These are phyloP conservation scores for Kluyveromyces sp. DNA, from an alignment of 1,139 yeast genomes.

Conservation along the genomic window DNA sequence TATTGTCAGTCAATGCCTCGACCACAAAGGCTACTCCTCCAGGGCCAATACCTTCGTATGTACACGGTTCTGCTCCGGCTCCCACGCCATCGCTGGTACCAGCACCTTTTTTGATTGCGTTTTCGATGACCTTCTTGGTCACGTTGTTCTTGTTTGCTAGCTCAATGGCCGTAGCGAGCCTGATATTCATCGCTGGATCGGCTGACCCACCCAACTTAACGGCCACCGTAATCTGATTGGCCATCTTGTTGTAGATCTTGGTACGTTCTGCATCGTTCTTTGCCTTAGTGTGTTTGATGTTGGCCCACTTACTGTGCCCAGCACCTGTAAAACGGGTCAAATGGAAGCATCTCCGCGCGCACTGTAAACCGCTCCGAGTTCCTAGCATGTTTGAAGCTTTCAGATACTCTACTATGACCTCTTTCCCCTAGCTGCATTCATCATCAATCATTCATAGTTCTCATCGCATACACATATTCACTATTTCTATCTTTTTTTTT, in stretches of 20 bases:
- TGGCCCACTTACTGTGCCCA: slow-evolving; percentile 92
- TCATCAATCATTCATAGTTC: too few relatives aligned
- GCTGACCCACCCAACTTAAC: slow-evolving; percentile 54
- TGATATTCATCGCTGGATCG: slow-evolving; percentile 56
- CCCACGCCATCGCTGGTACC: slow-evolving; percentile 43
- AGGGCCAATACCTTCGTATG: slow-evolving; percentile 91
- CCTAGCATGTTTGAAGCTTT: not conserved
- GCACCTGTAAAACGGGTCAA: not conserved
- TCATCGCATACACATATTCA: too few relatives aligned
- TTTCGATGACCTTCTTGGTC: slow-evolving; percentile 76
- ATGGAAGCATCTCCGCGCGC: not conserved
- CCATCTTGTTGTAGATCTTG: slow-evolving; percentile 61
- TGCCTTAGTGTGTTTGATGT: slow-evolving; percentile 88
- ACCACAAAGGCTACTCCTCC: slow-evolving; percentile 82
- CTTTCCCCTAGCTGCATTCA: too few relatives aligned
- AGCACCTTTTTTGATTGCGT: slow-evolving; percentile 77
- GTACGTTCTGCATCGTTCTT: slow-evolving; percentile 80
- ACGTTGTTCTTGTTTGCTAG: slow-evolving; percentile 72
- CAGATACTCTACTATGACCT: too few relatives aligned
- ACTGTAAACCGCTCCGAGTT: not conserved
- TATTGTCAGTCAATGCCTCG: slow-evolving; percentile 84
- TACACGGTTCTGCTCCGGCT: slow-evolving; percentile 40
- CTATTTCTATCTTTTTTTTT: too few relatives aligned
- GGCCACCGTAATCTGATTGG: slow-evolving; percentile 66
- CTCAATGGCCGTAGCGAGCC: slow-evolving; percentile 68